Percentiles rank a stretch among this genome's conserved stretches.
phyloP scores from a whole-genome alignment of 768 basidiomycete genomes.

The Fibroporia radiculosa region DNA sequence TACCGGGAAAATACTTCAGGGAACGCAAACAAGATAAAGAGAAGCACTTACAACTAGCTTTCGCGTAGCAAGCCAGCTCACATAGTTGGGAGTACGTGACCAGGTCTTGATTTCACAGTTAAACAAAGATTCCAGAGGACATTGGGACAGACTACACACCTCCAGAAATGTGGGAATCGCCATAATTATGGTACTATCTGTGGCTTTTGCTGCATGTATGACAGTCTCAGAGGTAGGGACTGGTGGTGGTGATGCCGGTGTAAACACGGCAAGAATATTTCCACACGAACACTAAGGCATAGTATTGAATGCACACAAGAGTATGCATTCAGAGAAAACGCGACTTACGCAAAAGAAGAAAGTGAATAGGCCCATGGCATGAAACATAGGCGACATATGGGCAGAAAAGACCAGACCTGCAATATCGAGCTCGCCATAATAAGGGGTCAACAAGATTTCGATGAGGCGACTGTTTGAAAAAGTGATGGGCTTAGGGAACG shows the following conservation, averaged over 20 bases:
- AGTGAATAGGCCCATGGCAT: slow-evolving; percentile 9
- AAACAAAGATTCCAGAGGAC: too few species aligned
- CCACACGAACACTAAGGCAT: slow-evolving; percentile 9
- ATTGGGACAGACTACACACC: background rate
- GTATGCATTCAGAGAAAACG: too few species aligned
- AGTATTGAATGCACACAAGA: too few species aligned
- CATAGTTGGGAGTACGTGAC: slow-evolving; percentile 11
- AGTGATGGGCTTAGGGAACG: slow-evolving; percentile 15
- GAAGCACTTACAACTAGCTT: slow-evolving; percentile 12
- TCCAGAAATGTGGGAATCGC: slow-evolving; percentile 12
- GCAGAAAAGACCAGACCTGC: background rate
- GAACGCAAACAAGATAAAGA: too few species aligned
- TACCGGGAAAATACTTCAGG: background rate
- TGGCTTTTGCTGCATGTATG: slow-evolving; percentile 5
- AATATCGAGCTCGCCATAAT: slow-evolving; percentile 3
- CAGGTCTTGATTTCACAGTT: slow-evolving; percentile 13
- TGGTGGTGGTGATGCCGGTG: slow-evolving; percentile 16
- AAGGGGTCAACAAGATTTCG: slow-evolving; percentile 9
- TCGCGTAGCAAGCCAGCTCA: slow-evolving; percentile 9
- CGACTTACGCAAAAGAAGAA: too few species aligned
- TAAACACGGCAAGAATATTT: slow-evolving; percentile 13
- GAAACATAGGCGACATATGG: slow-evolving; percentile 4
- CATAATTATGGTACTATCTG: slow-evolving; percentile 8
- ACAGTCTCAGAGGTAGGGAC: slow-evolving; percentile 14
- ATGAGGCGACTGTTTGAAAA: slow-evolving; percentile 13